Evolutionary conservation across 148 eudicot species (phyloP).

Genomic region (Rhododendron simsii): DNA sequence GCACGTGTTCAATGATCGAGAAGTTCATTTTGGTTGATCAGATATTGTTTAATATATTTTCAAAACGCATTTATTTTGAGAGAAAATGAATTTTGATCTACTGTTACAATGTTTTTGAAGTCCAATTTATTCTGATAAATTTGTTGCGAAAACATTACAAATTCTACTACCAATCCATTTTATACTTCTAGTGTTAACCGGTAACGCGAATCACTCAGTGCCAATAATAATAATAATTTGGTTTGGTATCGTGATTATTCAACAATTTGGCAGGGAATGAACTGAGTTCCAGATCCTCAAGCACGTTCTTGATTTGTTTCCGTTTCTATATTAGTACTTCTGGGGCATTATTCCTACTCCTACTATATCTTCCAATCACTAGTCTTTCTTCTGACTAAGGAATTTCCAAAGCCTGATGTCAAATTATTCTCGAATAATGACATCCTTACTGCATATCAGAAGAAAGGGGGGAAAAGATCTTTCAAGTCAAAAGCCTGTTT

Average conservation of each 20-base stretch:
- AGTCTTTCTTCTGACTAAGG: background rate
- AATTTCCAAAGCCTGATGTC: background rate
- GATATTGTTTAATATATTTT: no score
- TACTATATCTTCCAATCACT: no score
- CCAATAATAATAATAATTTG: background rate
- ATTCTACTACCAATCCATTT: no score
- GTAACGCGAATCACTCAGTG: background rate
- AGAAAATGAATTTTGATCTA: no score
- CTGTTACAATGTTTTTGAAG: no score
- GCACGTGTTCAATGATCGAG: no score
- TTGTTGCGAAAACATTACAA: no score
- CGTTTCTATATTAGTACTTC: no score
- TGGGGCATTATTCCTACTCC: background rate
- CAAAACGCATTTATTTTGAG: background rate
- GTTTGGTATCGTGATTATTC: background rate
- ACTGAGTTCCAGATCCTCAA: background rate
- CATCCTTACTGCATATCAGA: background rate
- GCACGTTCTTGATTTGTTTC: background rate
- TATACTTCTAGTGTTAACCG: background rate
- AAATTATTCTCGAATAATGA: slow-evolving; percentile 1
- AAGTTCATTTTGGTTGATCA: no score
- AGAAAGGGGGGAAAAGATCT: background rate
- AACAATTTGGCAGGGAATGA: background rate
- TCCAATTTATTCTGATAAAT: no score
- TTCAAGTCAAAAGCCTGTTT: background rate